A percentile compares a stretch with the other conserved stretches of the same genome.
These are phyloP conservation scores for Kwoniella dendrophila DNA, from an alignment of 768 basidiomycete genomes.

Conservation along the genomic window DNA sequence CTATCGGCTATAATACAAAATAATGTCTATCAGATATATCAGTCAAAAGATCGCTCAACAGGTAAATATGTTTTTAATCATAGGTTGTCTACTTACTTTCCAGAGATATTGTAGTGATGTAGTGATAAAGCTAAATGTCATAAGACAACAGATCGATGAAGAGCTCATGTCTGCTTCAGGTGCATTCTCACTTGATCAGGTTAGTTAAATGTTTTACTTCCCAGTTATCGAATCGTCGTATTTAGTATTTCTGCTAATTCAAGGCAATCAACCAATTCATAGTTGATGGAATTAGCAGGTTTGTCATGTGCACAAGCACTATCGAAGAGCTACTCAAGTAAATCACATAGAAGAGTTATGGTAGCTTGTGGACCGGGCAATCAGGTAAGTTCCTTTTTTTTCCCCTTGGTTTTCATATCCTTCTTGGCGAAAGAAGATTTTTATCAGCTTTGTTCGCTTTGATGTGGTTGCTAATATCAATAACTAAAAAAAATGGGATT, in stretches of 20 bases:
- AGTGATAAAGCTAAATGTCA: not conserved
- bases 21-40: slow-evolving; percentile 52
- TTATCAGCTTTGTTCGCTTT: no score
- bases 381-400: slow-evolving; percentile 61
- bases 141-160: slow-evolving; percentile 72
- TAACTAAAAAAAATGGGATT: no score
- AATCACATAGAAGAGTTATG: slow-evolving; percentile 74
- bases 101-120: not conserved
- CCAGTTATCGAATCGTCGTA: not conserved
- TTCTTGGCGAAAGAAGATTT: no score
- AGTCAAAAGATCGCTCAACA: slow-evolving; percentile 52
- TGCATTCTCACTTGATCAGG: slow-evolving; percentile 94
- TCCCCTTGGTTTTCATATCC: not conserved
- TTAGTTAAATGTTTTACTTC: slow-evolving; percentile 44
- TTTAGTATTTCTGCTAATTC: no score
- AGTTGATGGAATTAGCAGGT: slow-evolving; percentile 97
- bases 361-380: slow-evolving; percentile 98
- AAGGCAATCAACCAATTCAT: no score
- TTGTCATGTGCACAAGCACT: slow-evolving; percentile 88
- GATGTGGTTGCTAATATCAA: no score
- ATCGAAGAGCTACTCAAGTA: slow-evolving; percentile 71
- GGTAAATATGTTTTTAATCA: slow-evolving; percentile 29
- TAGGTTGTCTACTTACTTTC: slow-evolving; percentile 7
- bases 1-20: not conserved
- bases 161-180: slow-evolving; percentile 86